Percentiles rank a stretch among this genome's conserved stretches.
Conservation (phyloP, 2,329 filamentous ascomycete species). For the Diaporthe longicolla region DNA sequence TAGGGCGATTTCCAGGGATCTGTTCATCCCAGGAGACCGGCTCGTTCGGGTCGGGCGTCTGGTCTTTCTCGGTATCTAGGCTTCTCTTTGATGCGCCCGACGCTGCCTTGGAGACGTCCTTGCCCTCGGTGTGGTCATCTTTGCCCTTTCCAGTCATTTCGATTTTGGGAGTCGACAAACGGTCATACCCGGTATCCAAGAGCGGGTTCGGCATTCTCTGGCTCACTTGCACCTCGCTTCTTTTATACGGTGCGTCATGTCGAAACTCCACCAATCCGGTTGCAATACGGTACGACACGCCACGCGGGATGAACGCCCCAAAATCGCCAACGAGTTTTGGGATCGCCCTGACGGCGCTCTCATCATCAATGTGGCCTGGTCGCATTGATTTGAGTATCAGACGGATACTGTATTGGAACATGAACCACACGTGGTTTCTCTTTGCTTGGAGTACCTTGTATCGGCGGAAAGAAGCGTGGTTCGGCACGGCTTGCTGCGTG, state of each 20-base stretch:
- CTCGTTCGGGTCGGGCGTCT: neutral
- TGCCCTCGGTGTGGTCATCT: neutral
- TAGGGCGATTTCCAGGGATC: no score
- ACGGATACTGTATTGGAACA: constrained; percentile 49
- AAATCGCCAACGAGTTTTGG: constrained; percentile 64
- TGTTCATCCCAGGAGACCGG: neutral
- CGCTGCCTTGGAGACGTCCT: no score
- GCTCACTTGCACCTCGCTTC: neutral
- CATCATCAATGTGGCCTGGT: constrained; percentile 39
- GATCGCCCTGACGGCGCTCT: constrained; percentile 48
- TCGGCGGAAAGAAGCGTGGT: constrained; percentile 40
- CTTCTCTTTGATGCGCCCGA: neutral
- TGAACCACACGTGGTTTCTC: constrained; percentile 52
- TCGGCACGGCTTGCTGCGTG: constrained; percentile 45
- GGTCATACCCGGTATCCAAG: neutral
- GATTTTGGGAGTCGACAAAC: neutral
- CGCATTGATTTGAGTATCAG: constrained; percentile 45
- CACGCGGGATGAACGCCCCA: constrained; percentile 58
- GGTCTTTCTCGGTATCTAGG: neutral
- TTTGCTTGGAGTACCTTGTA: constrained; percentile 48
- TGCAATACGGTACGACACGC: constrained; percentile 53
- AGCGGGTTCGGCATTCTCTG: neutral
- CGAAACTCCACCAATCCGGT: constrained; percentile 55
- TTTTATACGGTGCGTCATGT: constrained; percentile 36
- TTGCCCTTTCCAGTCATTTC: no score